These are phyloP conservation scores for Anthoceros angustus DNA, from an alignment of 225 moss, liverwort and hornwort genomes.

Conservation along the genomic window DNA sequence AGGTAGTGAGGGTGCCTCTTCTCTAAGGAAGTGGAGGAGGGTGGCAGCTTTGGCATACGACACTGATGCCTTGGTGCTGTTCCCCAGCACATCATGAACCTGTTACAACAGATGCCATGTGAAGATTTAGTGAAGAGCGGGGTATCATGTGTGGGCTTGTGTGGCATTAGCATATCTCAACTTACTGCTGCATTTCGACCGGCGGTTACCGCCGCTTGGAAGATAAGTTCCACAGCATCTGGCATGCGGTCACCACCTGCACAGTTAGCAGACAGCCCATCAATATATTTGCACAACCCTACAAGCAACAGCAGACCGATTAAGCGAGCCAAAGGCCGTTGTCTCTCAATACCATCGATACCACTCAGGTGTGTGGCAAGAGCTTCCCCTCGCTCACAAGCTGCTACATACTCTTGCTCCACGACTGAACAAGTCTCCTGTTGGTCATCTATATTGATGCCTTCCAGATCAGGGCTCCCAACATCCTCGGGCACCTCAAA, in stretches of 20 bases:
- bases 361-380: slow-evolving; percentile 44
- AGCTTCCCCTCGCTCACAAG: slow-evolving; percentile 86
- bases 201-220: slow-evolving; percentile 73
- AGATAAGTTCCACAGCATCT: slow-evolving; percentile 94
- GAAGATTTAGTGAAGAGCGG: neutral
- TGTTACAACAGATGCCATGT: slow-evolving; percentile 11
- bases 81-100: slow-evolving; percentile 90
- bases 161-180: neutral
- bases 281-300: neutral
- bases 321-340: neutral
- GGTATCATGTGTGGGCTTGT: neutral
- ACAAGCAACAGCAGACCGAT: neutral
- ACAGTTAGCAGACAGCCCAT: slow-evolving; percentile 7
- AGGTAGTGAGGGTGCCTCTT: slow-evolving; percentile 68
- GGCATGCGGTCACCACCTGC: slow-evolving; percentile 75
- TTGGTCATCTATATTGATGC: slow-evolving; percentile 24
- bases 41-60: slow-evolving; percentile 60
- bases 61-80: slow-evolving; percentile 41
- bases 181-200: slow-evolving; percentile 80
- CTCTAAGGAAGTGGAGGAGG: slow-evolving; percentile 57
- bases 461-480: slow-evolving; percentile 18
- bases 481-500: slow-evolving; percentile 7
- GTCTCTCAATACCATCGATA: slow-evolving; percentile 43
- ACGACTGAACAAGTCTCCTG: slow-evolving; percentile 51
- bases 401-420: slow-evolving; percentile 89